Base-by-base conservation (phyloP, 495 filamentous ascomycete genomes). In the Tetracladium setigerum region DNA sequence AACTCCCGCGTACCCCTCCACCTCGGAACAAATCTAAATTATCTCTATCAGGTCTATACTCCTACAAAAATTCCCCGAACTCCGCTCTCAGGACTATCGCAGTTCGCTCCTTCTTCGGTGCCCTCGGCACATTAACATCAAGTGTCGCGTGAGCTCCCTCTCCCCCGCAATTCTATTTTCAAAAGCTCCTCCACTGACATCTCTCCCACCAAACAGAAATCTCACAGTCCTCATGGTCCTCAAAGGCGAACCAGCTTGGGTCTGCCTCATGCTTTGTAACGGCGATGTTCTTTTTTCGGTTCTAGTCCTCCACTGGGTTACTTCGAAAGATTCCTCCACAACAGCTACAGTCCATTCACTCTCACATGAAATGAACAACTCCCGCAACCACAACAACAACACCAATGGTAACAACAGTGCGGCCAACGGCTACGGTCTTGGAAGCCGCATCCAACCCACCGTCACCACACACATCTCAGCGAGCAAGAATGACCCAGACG, bases 201-300 rank as follows among this genome's bases (percentile, higher is more conserved):
- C 22, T 27, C 35, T 12, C 4, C 9, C 9, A 33, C 6, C 14
- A 38, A 34, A 5, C 24, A 70, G 67, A 14, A 78, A 78, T 58
- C 55, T 78, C 11, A 65, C 67, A 6, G 64, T 76, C 0, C 66
- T 78, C 24, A 67, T 71, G 63, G 65, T 61, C 0, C 67, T 75
- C n/a, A 56, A 70, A 33, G 73, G 74, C 37, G 74, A 78, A 49
- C 72, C 67, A 2, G 72, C 68, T 32, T 78, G 74, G 74, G 65
- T 76, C 15, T 78, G 68, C 52, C 60, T 78, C 33, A 73, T 74
- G 66, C 74, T 69, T 51, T 78, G 73, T 52, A 76, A 76, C 55
- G 70, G 69, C 36, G 73, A 78, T 44, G 70, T 75, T 32, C 64
- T 77, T 42, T 75, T 77, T 64, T 69, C 67, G 34, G 65, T 69